Evolutionary conservation across 1,284 basidiomycete genomes (phyloP).

Genomic region (Bjerkandera adusta): DNA sequence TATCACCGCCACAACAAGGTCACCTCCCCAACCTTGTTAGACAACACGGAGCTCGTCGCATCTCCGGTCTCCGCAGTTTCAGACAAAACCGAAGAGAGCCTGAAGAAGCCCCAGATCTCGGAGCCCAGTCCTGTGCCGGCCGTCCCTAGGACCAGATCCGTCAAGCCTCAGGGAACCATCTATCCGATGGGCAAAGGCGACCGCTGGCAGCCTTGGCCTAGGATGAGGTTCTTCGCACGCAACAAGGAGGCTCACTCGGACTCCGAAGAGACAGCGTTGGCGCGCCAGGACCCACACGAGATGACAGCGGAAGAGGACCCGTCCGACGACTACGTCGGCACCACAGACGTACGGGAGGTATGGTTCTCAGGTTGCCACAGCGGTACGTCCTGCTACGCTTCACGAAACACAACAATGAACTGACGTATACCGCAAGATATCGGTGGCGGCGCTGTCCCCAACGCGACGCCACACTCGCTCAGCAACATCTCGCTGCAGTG

Average conservation of each 20-base stretch:
- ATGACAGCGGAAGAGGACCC: constrained; percentile 2
- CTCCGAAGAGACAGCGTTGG: background rate
- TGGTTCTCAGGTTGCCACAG: constrained; percentile 34
- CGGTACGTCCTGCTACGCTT: constrained; percentile 18
- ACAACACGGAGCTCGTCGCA: background rate
- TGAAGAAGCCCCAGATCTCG: background rate
- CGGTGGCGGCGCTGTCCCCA: constrained; percentile 58
- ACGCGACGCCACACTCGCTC: constrained; percentile 42
- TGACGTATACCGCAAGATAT: constrained; percentile 45
- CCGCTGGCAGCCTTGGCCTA: background rate
- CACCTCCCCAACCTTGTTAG: constrained; percentile 2
- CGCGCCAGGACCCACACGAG: background rate
- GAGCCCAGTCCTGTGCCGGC: background rate
- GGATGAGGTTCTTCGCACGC: background rate
- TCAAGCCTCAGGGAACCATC: too few relatives aligned
- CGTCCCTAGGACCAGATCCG: background rate
- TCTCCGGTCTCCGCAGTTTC: background rate
- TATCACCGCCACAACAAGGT: constrained; percentile 25
- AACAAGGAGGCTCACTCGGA: background rate
- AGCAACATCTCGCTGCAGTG: constrained; percentile 65
- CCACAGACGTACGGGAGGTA: constrained; percentile 31
- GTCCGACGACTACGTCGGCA: constrained; percentile 11
- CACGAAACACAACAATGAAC: too few relatives aligned
- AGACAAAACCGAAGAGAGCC: too few relatives aligned
- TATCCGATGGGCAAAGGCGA: background rate